Evolutionary conservation across 257 asterid species (phyloP).

Genomic region (Thymus mandschuricus): DNA sequence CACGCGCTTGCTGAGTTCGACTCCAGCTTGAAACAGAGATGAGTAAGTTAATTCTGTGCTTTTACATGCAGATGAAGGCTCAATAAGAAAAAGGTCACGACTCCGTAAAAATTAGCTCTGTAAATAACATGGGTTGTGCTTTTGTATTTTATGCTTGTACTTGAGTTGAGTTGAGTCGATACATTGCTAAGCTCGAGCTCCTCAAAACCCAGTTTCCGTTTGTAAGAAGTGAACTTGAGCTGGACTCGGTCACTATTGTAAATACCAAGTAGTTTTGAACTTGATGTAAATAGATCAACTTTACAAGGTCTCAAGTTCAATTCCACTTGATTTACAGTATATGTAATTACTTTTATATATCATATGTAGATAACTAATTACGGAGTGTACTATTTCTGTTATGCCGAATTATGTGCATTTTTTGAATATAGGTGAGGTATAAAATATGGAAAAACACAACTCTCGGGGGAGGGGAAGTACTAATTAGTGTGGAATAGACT

Average conservation of each 20-base stretch:
- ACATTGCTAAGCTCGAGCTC: conserved; percentile 4
- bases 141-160: conserved; percentile 10
- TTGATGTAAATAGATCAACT: not conserved
- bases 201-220: not conserved
- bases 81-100: conserved; percentile 18
- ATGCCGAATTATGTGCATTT: no score
- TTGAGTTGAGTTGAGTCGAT: conserved; percentile 15
- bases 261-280: conserved; percentile 9
- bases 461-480: no score
- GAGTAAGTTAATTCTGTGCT: conserved; percentile 21
- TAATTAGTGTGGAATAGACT: no score
- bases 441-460: no score
- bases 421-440: no score
- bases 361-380: not conserved
- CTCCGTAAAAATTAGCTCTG: conserved; percentile 11
- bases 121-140: conserved; percentile 26
- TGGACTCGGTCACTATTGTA: not conserved
- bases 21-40: conserved; percentile 31
- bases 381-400: no score
- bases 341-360: not conserved
- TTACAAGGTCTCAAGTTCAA: not conserved
- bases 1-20: conserved; percentile 50
- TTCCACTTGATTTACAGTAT: not conserved
- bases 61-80: conserved; percentile 30
- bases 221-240: not conserved